These are phyloP conservation scores for Arthrobotrys pseudoclavata DNA, from an alignment of 2,329 filamentous ascomycete species.

Conservation along the genomic window DNA sequence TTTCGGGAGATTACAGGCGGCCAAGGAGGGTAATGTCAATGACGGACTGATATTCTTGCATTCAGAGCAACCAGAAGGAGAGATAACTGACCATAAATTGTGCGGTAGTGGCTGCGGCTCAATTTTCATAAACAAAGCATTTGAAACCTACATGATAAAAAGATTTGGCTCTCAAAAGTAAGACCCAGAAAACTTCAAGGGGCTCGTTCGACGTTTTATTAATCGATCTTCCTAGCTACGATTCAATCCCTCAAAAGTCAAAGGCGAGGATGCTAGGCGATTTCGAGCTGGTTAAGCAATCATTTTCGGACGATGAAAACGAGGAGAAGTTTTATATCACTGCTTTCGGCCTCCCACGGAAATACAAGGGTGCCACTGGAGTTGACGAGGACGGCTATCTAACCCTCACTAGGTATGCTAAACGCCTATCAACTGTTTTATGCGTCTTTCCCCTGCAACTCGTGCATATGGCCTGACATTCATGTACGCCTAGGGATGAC, in stretches of 20 bases:
- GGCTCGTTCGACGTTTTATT: no score
- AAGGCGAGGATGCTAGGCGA: slow-evolving; percentile 30
- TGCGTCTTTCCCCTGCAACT: background rate
- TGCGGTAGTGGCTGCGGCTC: slow-evolving; percentile 7
- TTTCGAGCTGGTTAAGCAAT: slow-evolving; percentile 16
- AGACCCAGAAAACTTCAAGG: background rate
- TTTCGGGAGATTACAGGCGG: slow-evolving; percentile 26
- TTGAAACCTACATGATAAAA: slow-evolving; percentile 27
- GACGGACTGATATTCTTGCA: background rate
- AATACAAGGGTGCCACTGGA: background rate
- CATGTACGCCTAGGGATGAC: slow-evolving; percentile 3
- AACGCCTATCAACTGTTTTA: background rate
- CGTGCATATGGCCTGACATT: background rate
- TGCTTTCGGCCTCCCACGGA: slow-evolving; percentile 1
- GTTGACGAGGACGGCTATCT: slow-evolving; percentile 7
- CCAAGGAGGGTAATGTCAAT: slow-evolving; percentile 21
- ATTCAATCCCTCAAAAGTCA: slow-evolving; percentile 5
- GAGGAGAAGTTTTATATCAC: background rate
- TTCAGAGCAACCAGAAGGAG: background rate
- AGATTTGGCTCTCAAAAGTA: slow-evolving; percentile 17
- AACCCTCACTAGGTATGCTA: slow-evolving; percentile 1
- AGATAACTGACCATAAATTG: background rate
- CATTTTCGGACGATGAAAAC: slow-evolving; percentile 18
- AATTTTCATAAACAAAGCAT: slow-evolving; percentile 37
- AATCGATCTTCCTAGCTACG: slow-evolving; percentile 2